Evolutionary conservation across 2,329 filamentous ascomycete species (phyloP), one percentile per base, ranked within the genome.

Genomic region (Pseudofabraea citricarpa): DNA sequence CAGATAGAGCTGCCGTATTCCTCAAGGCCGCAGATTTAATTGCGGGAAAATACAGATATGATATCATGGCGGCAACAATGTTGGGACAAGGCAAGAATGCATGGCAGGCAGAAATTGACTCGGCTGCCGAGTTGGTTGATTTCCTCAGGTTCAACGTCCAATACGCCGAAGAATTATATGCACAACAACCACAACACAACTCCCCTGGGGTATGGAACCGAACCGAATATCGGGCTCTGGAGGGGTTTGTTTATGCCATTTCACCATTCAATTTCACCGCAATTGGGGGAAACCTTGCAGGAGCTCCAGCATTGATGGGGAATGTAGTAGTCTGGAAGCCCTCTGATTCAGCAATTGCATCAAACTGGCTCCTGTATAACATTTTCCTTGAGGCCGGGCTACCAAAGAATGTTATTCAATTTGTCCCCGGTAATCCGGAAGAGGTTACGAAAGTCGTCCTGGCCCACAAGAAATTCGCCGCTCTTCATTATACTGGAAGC

Each of bases 101-200:
- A 37, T 97, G 90, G 90, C 91, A 98, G 69, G 91, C 93, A n/a
- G 91, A 98, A 75, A 97, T 97, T 52, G 91, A 97, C 66, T 79
- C 90, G 29, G 91, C 91, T 15, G 91, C 91, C 7, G 93, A 98
- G 74, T 70, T 95, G 56, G 85, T 81, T 56, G 91, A 98, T 64
- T 97, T 97, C 69, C 72, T 97, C 63, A 81, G 90, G 61, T 95
- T 96, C 73, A 93, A 93, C 61, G 91, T 96, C 41, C 82, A 90
- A 64, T 96, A 93, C 61, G 91, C 91, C 21, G 85, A 95, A 69
- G 87, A 96, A 63, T 72, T 95, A 44, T 95, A 96, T 64, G 79
- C 80, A 27, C 82, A 89, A 62, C 93, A 98, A 68, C 91, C 91
- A 12, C 76, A 74, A 40, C 89, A 93, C 71, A 82, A 97, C 69